These are phyloP conservation scores for Salix brachista DNA, from an alignment of 345 rosid species.

Conservation along the genomic window DNA sequence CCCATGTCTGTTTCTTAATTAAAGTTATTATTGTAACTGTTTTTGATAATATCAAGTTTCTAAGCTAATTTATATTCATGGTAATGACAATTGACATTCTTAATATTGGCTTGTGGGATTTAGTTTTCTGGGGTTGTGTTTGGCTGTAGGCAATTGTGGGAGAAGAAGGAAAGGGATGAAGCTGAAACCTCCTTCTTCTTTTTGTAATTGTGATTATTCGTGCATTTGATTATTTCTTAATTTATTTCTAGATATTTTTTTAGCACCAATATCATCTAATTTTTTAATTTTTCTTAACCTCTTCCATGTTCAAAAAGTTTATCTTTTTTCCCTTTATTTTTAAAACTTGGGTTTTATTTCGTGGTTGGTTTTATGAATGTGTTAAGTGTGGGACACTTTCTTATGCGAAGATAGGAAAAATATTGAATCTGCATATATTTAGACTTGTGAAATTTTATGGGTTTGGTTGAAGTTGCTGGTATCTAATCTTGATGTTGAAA, in stretches of 20 bases:
- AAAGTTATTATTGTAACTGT: not conserved
- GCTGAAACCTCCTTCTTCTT: constrained; percentile 18
- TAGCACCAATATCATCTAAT: not conserved
- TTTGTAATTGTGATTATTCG: not conserved
- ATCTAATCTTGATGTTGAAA: not conserved
- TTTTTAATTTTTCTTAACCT: not conserved
- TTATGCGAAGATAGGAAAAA: not conserved
- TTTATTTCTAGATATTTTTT: not conserved
- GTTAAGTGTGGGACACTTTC: constrained; percentile 7
- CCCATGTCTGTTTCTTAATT: constrained; percentile 24
- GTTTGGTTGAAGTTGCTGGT: constrained; percentile 7
- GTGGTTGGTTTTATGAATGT: not conserved
- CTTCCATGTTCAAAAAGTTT: constrained; percentile 1
- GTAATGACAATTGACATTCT: not conserved
- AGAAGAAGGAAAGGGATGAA: constrained; percentile 21
- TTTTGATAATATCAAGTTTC: not conserved
- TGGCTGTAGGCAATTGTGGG: not conserved
- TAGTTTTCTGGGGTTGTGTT: not conserved
- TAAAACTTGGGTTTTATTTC: not conserved
- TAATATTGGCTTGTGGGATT: constrained; percentile 7
- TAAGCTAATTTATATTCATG: not conserved
- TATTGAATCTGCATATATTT: not conserved
- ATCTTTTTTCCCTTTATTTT: not conserved
- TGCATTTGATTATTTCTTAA: not conserved
- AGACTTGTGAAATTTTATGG: not conserved